These are phyloP conservation scores for Amaranthus tricolor DNA, from an alignment of 179 eudicot genomes.

Conservation along the genomic window DNA sequence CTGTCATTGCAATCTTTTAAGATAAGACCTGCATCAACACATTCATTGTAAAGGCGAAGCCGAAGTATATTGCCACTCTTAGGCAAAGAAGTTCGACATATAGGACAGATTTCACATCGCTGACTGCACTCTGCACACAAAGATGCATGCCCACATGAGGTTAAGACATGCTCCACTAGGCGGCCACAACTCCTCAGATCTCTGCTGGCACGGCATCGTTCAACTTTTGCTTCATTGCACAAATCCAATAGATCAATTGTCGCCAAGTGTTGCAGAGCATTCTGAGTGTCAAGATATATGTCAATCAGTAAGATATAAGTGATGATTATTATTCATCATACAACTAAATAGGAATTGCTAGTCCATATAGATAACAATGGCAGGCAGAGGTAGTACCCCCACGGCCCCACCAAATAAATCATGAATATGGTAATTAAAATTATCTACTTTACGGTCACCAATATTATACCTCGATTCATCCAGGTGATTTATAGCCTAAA, in stretches of 20 bases:
- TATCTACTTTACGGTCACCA: neutral
- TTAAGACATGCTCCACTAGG: conserved; percentile 62
- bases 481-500: neutral
- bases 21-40: conserved; percentile 86
- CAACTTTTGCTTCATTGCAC: conserved; percentile 91
- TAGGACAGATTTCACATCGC: conserved; percentile 85
- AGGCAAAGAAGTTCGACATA: conserved; percentile 70
- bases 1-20: conserved; percentile 60
- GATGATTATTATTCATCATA: neutral
- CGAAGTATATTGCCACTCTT: conserved; percentile 52
- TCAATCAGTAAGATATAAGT: neutral
- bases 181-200: conserved; percentile 96
- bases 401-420: neutral
- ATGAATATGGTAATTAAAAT: neutral
- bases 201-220: conserved; percentile 92
- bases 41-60: conserved; percentile 89
- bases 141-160: conserved; percentile 91
- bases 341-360: neutral
- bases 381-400: neutral
- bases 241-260: conserved; percentile 82
- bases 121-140: conserved; percentile 91
- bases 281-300: conserved; percentile 44
- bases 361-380: neutral
- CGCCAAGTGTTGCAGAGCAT: conserved; percentile 77
- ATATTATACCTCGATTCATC: neutral